Percentiles rank a stretch among this genome's conserved stretches.
phyloP scores from a whole-genome alignment of 371 early-diverging fungal genomes.

The Apophysomyces elegans region DNA sequence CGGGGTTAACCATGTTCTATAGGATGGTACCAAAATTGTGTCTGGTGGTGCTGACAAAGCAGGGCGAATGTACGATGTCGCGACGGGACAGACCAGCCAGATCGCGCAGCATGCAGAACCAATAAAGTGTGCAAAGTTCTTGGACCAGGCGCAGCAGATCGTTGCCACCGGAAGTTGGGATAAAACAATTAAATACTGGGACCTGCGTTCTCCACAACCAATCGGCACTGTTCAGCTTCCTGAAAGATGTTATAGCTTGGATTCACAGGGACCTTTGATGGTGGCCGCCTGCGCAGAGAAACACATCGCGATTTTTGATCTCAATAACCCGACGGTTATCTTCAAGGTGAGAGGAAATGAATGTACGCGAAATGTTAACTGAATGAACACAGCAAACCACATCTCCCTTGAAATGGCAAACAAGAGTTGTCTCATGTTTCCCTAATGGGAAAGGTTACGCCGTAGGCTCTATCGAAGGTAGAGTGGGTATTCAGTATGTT shows the following conservation, averaged over 20 bases:
- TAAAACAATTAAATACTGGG: slow-evolving; percentile 96
- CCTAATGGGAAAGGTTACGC: slow-evolving; percentile 83
- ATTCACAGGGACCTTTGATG: slow-evolving; percentile 46
- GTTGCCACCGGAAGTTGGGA: slow-evolving; percentile 97
- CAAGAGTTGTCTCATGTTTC: slow-evolving; percentile 79
- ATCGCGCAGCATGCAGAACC: slow-evolving; percentile 84
- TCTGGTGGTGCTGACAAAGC: slow-evolving; percentile 75
- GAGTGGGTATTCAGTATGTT: slow-evolving; percentile 89
- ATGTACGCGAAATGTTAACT: not conserved
- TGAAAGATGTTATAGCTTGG: slow-evolving; percentile 92
- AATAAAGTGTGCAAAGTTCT: slow-evolving; percentile 73
- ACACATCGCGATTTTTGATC: slow-evolving; percentile 76
- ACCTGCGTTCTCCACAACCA: slow-evolving; percentile 78
- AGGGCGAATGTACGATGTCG: slow-evolving; percentile 77
- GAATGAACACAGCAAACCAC: slow-evolving; percentile 24
- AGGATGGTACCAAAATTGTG: slow-evolving; percentile 38
- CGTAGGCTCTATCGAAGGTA: slow-evolving; percentile 90
- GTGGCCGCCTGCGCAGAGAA: slow-evolving; percentile 60
- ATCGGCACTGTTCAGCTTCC: slow-evolving; percentile 76
- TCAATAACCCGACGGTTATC: slow-evolving; percentile 76
- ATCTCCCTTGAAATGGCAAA: slow-evolving; percentile 81
- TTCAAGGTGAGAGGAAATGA: slow-evolving; percentile 57
- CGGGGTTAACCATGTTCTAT: not conserved
- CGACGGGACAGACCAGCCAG: slow-evolving; percentile 75
- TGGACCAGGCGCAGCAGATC: slow-evolving; percentile 68